Conservation (phyloP, 2,329 filamentous ascomycete genomes). For the Rutstroemia sp. region DNA sequence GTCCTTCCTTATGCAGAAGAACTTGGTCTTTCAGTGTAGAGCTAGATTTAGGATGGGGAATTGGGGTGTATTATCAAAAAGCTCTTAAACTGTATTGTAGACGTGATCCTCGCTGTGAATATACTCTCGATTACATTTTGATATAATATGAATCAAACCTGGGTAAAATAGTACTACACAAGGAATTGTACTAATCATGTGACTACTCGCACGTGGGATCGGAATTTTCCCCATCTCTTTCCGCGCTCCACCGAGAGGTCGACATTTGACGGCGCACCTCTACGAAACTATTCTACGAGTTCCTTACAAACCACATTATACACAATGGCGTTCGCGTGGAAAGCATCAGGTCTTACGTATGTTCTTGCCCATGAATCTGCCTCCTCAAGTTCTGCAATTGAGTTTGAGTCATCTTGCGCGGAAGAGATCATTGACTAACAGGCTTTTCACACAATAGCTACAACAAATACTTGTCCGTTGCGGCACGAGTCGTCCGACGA, state of each 20-base stretch:
- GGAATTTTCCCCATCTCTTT: conserved; percentile 3
- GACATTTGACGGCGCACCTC: conserved; percentile 14
- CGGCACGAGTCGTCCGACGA: conserved; percentile 88
- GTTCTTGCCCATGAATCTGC: conserved; percentile 10
- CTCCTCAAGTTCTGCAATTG: too few relatives aligned
- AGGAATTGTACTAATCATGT: not conserved
- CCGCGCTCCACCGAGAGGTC: conserved; percentile 11
- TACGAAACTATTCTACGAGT: conserved; percentile 10
- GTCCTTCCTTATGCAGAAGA: conserved; percentile 90
- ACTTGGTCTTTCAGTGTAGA: conserved; percentile 89
- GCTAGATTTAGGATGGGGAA: conserved; percentile 13
- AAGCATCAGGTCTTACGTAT: conserved; percentile 79
- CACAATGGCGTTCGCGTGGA: conserved; percentile 92
- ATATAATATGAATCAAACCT: not conserved
- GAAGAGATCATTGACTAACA: conserved; percentile 20
- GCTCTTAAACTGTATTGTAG: conserved; percentile 32
- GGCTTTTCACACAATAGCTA: conserved; percentile 58
- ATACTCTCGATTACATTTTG: conserved; percentile 19
- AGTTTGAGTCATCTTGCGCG: not conserved
- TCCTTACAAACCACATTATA: conserved; percentile 19
- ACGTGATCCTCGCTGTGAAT: conserved; percentile 16
- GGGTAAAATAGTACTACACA: not conserved
- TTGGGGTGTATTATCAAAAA: conserved; percentile 30
- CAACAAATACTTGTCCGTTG: conserved; percentile 98
- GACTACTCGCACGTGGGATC: conserved; percentile 1